Evolutionary conservation across 2,329 filamentous ascomycete species (phyloP).

Genomic region (Epichloe bromicola): DNA sequence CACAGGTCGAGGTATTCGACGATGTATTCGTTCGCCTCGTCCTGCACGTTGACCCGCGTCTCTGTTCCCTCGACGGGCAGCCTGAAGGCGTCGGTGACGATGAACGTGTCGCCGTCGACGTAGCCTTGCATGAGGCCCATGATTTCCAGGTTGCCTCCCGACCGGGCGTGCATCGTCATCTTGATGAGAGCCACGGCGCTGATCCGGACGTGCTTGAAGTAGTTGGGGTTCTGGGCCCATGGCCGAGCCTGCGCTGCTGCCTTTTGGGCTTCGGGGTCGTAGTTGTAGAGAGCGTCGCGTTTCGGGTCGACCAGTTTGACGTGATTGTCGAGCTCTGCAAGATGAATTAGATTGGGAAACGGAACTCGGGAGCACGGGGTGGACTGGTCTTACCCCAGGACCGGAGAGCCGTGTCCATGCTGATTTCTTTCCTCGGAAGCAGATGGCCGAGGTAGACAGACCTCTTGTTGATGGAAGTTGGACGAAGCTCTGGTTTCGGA

Average conservation of each 20-base stretch:
- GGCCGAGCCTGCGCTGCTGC: slow-evolving; percentile 50
- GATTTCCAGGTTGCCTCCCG: slow-evolving; percentile 80
- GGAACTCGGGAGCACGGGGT: background rate
- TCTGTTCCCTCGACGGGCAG: slow-evolving; percentile 97
- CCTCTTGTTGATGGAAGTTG: background rate
- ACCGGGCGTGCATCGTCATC: slow-evolving; percentile 99
- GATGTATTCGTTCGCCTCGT: slow-evolving; percentile 95
- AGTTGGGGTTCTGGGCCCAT: slow-evolving; percentile 66
- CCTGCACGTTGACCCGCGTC: slow-evolving; percentile 90
- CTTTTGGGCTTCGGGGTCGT: slow-evolving; percentile 57
- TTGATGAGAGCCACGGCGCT: slow-evolving; percentile 89
- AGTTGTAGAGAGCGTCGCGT: slow-evolving; percentile 85
- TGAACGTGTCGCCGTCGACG: slow-evolving; percentile 69
- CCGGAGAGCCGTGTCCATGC: background rate
- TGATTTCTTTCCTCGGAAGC: background rate
- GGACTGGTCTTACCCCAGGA: background rate
- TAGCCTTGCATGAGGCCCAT: slow-evolving; percentile 99
- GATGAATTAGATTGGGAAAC: background rate
- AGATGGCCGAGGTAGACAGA: background rate
- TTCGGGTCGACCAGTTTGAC: slow-evolving; percentile 71
- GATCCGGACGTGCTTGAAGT: slow-evolving; percentile 91
- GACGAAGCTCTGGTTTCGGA: background rate
- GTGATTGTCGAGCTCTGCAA: slow-evolving; percentile 76
- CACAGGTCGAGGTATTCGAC: slow-evolving; percentile 69
- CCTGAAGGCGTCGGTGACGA: slow-evolving; percentile 88